Conservation (phyloP, 2,329 filamentous ascomycete species). For the Cordyceps tenuipes region DNA sequence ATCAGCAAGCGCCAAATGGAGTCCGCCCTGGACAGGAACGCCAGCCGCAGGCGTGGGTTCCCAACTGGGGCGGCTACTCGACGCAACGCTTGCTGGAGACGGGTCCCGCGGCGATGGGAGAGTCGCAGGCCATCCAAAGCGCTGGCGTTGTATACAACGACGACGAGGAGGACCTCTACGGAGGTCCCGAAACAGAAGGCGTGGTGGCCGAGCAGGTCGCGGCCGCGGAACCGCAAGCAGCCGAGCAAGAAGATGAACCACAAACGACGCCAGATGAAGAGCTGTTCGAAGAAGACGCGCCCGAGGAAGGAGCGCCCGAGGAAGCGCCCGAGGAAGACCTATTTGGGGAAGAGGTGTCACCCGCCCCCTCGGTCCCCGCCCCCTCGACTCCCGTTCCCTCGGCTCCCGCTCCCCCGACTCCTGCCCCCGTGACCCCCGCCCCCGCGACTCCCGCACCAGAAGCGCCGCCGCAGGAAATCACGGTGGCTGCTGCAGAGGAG, state of each 20-base stretch:
- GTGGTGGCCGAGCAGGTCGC: neutral
- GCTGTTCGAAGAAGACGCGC: no score
- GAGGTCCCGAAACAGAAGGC: neutral
- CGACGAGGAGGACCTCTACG: neutral
- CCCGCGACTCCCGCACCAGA: neutral
- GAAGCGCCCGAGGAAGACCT: no score
- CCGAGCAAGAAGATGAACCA: neutral
- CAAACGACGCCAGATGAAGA: no score
- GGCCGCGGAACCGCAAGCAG: neutral
- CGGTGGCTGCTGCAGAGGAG: neutral
- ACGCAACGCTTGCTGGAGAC: neutral
- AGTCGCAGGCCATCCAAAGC: neutral
- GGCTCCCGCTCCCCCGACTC: no score
- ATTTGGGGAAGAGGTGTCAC: no score
- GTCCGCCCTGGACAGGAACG: neutral
- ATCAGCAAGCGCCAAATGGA: neutral
- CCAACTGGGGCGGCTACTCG: neutral
- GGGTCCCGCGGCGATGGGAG: no score
- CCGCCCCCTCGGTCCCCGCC: no score
- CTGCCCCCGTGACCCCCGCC: neutral
- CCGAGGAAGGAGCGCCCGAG: no score
- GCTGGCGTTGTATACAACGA: neutral
- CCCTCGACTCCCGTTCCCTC: no score
- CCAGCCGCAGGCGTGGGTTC: neutral
- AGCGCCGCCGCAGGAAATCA: neutral